Percentiles rank a stretch among this genome's conserved stretches.
Conservation (phyloP, 129 eudicot genomes). For the Chrysanthemum makinoi region DNA sequence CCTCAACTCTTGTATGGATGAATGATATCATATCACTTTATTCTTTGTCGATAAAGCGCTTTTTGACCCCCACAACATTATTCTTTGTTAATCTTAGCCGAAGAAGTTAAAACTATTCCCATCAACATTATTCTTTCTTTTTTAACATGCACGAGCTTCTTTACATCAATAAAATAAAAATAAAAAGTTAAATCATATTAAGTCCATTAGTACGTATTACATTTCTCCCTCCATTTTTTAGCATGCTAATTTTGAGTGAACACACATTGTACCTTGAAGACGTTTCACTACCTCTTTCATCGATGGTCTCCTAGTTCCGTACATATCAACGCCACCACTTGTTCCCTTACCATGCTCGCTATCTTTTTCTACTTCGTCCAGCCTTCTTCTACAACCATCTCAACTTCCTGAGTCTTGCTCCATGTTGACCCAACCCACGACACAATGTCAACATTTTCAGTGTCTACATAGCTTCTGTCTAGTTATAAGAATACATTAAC, state of each 20-base stretch:
- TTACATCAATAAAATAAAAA: too few relatives aligned
- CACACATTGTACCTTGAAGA: conserved; percentile 28
- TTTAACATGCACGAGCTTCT: too few relatives aligned
- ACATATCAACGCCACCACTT: conserved; percentile 76
- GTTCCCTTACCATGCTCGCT: conserved; percentile 30
- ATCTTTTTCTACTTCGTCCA: conserved; percentile 45
- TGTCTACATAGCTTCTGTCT: conserved; percentile 44
- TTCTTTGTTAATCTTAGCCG: too few relatives aligned
- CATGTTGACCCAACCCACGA: conserved; percentile 60
- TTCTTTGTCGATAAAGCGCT: too few relatives aligned
- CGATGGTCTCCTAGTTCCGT: conserved; percentile 64
- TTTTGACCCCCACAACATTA: too few relatives aligned
- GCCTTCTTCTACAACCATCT: conserved; percentile 49
- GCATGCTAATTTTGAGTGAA: neutral
- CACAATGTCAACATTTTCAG: conserved; percentile 49
- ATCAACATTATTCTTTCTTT: too few relatives aligned
- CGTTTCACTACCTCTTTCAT: conserved; percentile 83
- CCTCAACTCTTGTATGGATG: too few relatives aligned
- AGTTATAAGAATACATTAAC: conserved; percentile 34
- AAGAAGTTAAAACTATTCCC: too few relatives aligned
- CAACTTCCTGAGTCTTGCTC: conserved; percentile 42
- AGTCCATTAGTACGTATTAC: neutral
- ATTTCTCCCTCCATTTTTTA: too few relatives aligned
- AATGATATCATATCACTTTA: too few relatives aligned
- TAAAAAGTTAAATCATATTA: too few relatives aligned